Evolutionary conservation across 2,329 filamentous ascomycete genomes (phyloP), one percentile per base, ranked within the genome.

Genomic region (Colletotrichum shisoi): DNA sequence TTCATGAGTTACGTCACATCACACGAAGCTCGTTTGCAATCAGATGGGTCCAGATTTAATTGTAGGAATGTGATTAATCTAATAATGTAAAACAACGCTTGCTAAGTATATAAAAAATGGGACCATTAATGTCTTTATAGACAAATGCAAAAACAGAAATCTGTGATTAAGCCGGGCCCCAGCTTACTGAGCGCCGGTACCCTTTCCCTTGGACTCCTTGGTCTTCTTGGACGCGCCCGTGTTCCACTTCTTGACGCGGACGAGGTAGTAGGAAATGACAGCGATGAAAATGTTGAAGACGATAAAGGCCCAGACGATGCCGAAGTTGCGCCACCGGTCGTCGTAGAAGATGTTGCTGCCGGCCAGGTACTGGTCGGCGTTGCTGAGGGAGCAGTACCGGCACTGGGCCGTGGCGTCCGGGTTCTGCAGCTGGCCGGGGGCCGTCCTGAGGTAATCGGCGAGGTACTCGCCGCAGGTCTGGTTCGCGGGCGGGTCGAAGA

Each of bases 291-390:
- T 82, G 71, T 92, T 90, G 75, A 91, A 90, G 0, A 78, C 67
- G 45, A 92, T 83, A 71, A 85, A 92, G 0, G 81, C 87, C 85
- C 88, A 92, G 72, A 92, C 79, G 46, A 92, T 81, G 1, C 89
- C 90, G 65, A 87, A 91, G 73, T 92, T 91, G 63, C 89, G 81
- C 89, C 89, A 92, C 3, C 86, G 73, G 60, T 89, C 81, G 3
- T 67, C 72, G 71, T 84, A 89, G 24, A 74, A 77, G 46, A 89
- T 85, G 9, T 75, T 70, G 1, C 80, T 81, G 0, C 73, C 76
- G 2, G 79, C 76, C 0, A 89, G 73, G 58, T 76, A 92, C 75
- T 92, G 84, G 62, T 88, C 83, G 0, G 90, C 91, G n/a, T 79
- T 80, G 1, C 76, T 79, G 71, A 89, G 87, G 1, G 84, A 80